These are phyloP conservation scores for Globisporangium megalacanthum DNA, from an alignment of 352 stramenopile species.

Conservation along the genomic window DNA sequence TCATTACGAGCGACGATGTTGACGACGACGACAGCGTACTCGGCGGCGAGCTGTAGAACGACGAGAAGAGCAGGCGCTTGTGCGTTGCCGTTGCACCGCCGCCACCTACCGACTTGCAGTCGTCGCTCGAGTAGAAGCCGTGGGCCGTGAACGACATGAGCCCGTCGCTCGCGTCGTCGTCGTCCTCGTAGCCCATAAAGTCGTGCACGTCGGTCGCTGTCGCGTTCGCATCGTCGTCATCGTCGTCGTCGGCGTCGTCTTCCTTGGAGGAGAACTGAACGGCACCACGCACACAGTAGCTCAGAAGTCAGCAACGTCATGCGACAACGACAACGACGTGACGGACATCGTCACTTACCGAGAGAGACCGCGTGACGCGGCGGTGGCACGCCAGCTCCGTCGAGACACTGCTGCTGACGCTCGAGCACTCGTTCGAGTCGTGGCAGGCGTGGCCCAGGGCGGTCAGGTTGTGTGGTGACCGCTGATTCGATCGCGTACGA, in stretches of 20 bases:
- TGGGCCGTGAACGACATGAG: conserved; percentile 37
- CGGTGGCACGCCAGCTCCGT: conserved; percentile 52
- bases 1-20: not conserved
- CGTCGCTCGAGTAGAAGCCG: conserved; percentile 25
- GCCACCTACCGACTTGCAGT: conserved; percentile 1
- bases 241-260: not conserved
- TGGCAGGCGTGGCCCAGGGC: conserved; percentile 6
- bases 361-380: conserved; percentile 43
- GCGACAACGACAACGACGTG: no score
- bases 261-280: not conserved
- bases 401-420: conserved; percentile 54
- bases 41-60: conserved; percentile 6
- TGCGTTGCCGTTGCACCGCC: not conserved
- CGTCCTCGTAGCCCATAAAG: conserved; percentile 55
- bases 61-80: conserved; percentile 6
- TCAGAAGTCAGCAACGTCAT: not conserved
- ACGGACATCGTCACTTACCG: conserved; percentile 27
- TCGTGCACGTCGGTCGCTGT: conserved; percentile 42
- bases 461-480: not conserved
- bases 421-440: conserved; percentile 35
- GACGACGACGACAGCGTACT: conserved; percentile 2
- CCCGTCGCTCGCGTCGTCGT: conserved; percentile 31
- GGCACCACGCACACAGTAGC: not conserved
- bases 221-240: not conserved
- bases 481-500: conserved; percentile 12